Evolutionary conservation across 225 moss, liverwort and hornwort genomes (phyloP).

Genomic region (Rhytidiadelphus loreus): DNA sequence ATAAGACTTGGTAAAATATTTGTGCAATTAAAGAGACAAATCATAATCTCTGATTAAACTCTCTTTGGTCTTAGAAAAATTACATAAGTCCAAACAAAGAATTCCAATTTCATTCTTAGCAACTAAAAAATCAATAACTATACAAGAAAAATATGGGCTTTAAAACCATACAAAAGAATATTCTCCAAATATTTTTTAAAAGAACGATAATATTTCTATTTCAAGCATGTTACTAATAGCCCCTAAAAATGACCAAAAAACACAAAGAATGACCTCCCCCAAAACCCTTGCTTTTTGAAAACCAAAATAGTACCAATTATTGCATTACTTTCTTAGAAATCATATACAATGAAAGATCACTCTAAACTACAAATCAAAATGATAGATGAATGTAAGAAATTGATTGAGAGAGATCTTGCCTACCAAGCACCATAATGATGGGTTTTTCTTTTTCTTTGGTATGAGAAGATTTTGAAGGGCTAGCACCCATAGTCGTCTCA

Average conservation of each 20-base stretch:
- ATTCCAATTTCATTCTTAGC: not conserved
- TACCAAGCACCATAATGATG: slow-evolving; percentile 21
- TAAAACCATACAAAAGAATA: no score
- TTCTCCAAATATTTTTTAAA: not conserved
- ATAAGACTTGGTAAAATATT: not conserved
- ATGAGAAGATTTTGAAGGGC: not conserved
- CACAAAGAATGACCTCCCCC: accelerated
- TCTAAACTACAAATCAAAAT: not conserved
- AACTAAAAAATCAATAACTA: not conserved
- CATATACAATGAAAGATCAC: no score
- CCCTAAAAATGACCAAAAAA: not conserved
- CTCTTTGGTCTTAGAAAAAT: not conserved
- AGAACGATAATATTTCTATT: not conserved
- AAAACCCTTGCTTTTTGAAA: not conserved
- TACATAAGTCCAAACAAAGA: not conserved
- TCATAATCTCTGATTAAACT: not conserved
- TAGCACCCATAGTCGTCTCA: not conserved
- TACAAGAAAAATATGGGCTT: not conserved
- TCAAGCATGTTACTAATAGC: not conserved
- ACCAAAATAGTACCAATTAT: no score
- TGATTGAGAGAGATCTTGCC: not conserved
- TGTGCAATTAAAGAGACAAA: not conserved
- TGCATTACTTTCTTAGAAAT: not conserved
- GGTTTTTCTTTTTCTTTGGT: not conserved
- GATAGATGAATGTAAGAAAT: not conserved